Evolutionary conservation across 768 basidiomycete genomes (phyloP), one percentile per base, ranked within the genome.

Genomic region (Xerocomus spinulosus): DNA sequence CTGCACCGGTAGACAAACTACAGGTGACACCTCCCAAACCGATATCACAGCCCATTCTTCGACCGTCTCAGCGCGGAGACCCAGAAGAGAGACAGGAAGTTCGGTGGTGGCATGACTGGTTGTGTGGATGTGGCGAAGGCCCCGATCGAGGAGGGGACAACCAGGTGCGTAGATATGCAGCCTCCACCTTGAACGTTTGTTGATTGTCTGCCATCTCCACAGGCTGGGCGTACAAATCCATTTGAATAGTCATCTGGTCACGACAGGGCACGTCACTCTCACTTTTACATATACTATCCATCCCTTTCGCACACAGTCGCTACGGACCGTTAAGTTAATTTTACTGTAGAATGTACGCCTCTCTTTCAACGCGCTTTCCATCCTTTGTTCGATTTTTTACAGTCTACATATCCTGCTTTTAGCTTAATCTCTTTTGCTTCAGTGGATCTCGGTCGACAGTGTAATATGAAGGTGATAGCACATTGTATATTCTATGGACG

Each of bases 101-200:
- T 4, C 69, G 77, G 51, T 90, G 87, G 87, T 90, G 87, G 87
- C 87, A 87, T 60, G 87, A 90, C 26, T 88, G 87, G 86, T 63
- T 90, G 51, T 90, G 87, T 63, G 87, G 87, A 12, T 87, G 86
- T 54, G 72, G 80, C 15, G 87, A 88, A 60, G 82, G 83, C n/a
- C 70, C 78, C 3, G 82, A 86, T 63, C 74, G 85, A 14, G 84
- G 81, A 36, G 85, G 84, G 5, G 82, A 88, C 44, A 64, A 75
- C 52, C 87, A 90, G 77, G 87, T 83, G 59, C 34, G 73, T 62
- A 23, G 46, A 21, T n/a, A 38, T 18, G 0, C 26, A 3, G n/a
- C 14, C 4, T 30, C 40, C 12, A 7, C 28, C 20, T 24, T 28
- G 17, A n/a, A n/a, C n/a, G n/a, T n/a, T n/a, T n/a, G n/a, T n/a